Evolutionary conservation across 345 rosid species (phyloP).

Genomic region (Ceriops zippeliana): DNA sequence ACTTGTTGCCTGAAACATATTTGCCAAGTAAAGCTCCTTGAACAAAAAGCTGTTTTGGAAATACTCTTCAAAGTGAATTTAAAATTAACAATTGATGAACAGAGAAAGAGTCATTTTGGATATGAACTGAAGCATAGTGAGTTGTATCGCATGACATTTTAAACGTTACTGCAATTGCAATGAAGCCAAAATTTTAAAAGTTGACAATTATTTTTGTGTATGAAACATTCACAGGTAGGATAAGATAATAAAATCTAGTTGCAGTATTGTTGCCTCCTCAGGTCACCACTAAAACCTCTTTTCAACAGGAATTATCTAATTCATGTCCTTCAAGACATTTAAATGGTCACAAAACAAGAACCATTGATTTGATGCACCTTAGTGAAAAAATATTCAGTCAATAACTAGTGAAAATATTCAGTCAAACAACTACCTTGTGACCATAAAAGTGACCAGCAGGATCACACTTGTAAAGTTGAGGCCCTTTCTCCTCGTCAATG

Average conservation of each 20-base stretch:
- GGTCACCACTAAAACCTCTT: no score
- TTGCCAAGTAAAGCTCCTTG: not conserved
- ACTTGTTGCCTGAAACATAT: constrained; percentile 76
- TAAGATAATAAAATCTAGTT: no score
- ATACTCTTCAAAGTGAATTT: not conserved
- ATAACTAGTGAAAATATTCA: not conserved
- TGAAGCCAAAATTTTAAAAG: no score
- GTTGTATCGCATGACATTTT: not conserved
- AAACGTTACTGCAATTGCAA: not conserved
- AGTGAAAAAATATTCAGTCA: not conserved
- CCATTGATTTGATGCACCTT: not conserved
- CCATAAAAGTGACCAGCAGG: constrained; percentile 99
- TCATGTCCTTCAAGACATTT: no score
- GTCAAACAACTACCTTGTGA: constrained; percentile 66
- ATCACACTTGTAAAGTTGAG: constrained; percentile 91
- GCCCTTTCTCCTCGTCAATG: constrained; percentile 93
- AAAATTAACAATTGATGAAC: not conserved
- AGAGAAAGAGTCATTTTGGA: not conserved
- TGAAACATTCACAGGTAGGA: no score
- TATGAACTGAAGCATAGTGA: not conserved
- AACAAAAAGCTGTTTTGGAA: not conserved
- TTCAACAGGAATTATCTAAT: no score
- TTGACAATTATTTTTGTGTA: no score
- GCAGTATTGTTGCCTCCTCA: no score
- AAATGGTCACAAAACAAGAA: not conserved